A percentile compares a stretch with the other conserved stretches of the same genome.
phyloP scores from a whole-genome alignment of 805 yeast species.

The Barnettozyma salicaria region DNA sequence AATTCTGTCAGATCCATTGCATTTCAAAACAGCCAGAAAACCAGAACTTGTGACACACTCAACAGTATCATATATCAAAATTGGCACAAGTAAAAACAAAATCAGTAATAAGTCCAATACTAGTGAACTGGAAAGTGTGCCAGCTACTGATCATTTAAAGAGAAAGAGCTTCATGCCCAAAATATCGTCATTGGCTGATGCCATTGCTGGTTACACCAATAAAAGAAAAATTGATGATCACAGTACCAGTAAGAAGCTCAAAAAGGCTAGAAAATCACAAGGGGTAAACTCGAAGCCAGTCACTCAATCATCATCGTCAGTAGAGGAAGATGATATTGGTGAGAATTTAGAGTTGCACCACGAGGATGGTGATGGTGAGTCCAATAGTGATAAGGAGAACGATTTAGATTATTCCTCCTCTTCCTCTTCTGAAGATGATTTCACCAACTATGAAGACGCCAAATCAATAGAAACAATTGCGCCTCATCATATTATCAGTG shows the following conservation, averaged over 20 bases:
- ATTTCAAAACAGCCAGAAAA: constrained; percentile 54
- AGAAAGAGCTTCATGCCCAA: constrained; percentile 7
- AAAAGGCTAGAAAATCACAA: constrained; percentile 20
- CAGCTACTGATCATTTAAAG: too few relatives aligned
- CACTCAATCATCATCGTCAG: constrained; percentile 5
- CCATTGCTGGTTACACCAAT: constrained; percentile 24
- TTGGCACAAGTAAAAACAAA: constrained; percentile 13
- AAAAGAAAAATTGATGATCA: constrained; percentile 20
- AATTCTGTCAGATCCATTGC: constrained; percentile 53
- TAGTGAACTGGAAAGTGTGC: too few relatives aligned
- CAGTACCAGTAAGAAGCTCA: constrained; percentile 17
- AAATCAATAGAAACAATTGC: constrained; percentile 10
- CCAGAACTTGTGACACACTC: constrained; percentile 42
- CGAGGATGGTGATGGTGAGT: constrained; percentile 18
- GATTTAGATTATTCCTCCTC: constrained; percentile 5
- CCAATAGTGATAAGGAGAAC: constrained; percentile 3
- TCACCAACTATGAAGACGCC: constrained; percentile 18
- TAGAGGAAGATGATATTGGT: constrained; percentile 26
- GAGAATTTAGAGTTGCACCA: constrained; percentile 33
- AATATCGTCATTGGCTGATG: constrained; percentile 22
- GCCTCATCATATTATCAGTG: constrained; percentile 20
- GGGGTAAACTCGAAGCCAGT: background rate
- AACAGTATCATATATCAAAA: constrained; percentile 44
- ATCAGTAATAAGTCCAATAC: too few relatives aligned
- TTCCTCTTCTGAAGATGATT: constrained; percentile 17